Conservation (phyloP, 129 eudicot species). For the Arctium minus region DNA sequence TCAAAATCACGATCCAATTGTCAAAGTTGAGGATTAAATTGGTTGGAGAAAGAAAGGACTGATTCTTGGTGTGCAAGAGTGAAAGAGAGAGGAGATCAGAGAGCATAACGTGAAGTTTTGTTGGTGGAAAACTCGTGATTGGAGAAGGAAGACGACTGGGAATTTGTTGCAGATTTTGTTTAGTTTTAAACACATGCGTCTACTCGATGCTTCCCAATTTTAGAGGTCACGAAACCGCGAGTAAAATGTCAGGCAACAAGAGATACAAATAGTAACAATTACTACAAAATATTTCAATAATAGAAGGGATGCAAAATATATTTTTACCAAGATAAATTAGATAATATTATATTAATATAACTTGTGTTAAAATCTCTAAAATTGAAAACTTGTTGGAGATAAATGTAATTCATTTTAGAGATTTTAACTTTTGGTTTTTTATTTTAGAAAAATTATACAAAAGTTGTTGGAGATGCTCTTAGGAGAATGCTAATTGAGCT, state of each 20-base stretch:
- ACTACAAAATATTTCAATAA: not conserved
- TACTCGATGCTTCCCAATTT: constrained; percentile 6
- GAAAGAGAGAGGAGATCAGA: constrained; percentile 16
- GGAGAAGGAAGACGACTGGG: constrained; percentile 15
- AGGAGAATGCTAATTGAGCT: too few relatives aligned
- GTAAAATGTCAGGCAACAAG: not conserved
- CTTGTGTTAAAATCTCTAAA: too few relatives aligned
- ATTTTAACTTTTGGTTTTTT: too few relatives aligned
- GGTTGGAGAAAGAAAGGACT: not conserved
- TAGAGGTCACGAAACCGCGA: constrained; percentile 2
- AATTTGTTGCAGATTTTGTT: not conserved
- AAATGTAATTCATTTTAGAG: too few relatives aligned
- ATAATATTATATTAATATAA: too few relatives aligned
- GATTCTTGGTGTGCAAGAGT: constrained; percentile 10
- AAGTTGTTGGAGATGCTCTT: too few relatives aligned
- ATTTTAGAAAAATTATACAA: too few relatives aligned
- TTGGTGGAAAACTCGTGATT: constrained; percentile 20
- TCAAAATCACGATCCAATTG: not conserved
- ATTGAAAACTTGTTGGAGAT: too few relatives aligned
- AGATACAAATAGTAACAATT: not conserved
- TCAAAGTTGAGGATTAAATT: constrained; percentile 3
- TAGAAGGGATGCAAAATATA: not conserved
- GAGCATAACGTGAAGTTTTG: constrained; percentile 17
- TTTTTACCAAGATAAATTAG: too few relatives aligned
- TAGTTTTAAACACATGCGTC: not conserved